phyloP scores from a whole-genome alignment of 495 filamentous ascomycete genomes.

The Halenospora varia region DNA sequence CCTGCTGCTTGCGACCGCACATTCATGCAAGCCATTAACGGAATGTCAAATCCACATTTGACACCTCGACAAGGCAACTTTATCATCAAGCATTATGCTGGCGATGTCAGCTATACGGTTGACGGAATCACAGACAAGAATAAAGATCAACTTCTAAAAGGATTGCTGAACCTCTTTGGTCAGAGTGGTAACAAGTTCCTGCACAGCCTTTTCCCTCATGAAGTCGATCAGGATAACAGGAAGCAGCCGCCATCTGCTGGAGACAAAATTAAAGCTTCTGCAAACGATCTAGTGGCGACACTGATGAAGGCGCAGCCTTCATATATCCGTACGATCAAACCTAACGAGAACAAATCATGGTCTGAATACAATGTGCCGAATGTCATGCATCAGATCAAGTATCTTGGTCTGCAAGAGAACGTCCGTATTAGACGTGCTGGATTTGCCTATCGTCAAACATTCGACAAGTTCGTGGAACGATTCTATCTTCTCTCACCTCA shows the following conservation, averaged over 20 bases:
- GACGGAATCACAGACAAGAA: constrained; percentile 99
- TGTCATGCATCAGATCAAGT: constrained; percentile 98
- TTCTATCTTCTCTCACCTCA: constrained; percentile 95
- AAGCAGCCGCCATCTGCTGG: constrained; percentile 90
- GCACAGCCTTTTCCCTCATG: constrained; percentile 82
- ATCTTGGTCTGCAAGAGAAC: constrained; percentile 97
- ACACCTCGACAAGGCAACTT: constrained; percentile 92
- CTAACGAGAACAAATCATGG: constrained; percentile 96
- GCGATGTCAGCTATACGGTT: constrained; percentile 93
- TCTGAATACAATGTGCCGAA: constrained; percentile 87
- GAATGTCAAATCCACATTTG: constrained; percentile 86
- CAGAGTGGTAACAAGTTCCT: constrained; percentile 81
- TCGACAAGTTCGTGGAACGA: constrained; percentile 96
- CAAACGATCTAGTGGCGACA: constrained; percentile 91
- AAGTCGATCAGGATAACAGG: constrained; percentile 95
- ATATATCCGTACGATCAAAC: constrained; percentile 99
- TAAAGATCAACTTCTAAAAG: constrained; percentile 96
- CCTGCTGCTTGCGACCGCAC: constrained; percentile 91
- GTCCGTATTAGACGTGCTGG: constrained; percentile 95
- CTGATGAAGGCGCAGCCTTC: constrained; percentile 96
- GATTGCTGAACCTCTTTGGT: constrained; percentile 82
- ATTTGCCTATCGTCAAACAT: constrained; percentile 96
- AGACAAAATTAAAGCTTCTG: constrained; percentile 95
- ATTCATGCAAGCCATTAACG: constrained; percentile 88
- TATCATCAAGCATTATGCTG: constrained; percentile 98